Evolutionary conservation across 1,284 basidiomycete species (phyloP).

Genomic region (Heterobasidion annosum): DNA sequence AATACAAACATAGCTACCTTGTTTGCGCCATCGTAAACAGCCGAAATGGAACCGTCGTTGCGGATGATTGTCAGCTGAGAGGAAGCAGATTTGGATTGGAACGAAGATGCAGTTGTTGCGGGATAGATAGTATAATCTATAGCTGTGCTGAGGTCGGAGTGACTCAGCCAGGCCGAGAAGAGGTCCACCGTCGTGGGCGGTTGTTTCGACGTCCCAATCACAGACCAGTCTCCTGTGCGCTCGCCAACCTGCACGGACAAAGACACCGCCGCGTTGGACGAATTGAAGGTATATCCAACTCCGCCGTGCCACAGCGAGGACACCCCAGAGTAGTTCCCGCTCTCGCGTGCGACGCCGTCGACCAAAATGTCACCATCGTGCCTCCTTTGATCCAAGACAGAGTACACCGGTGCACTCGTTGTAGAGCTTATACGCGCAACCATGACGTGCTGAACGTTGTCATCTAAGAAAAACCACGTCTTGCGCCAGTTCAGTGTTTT

Average conservation of each 20-base stretch:
- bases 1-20: conserved; percentile 33
- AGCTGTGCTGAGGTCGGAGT: conserved; percentile 22
- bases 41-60: conserved; percentile 34
- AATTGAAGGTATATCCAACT: conserved; percentile 37
- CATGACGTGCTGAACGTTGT: conserved; percentile 46
- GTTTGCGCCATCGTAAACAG: conserved; percentile 28
- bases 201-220: conserved; percentile 44
- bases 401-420: conserved; percentile 35
- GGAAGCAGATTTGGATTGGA: conserved; percentile 16
- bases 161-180: conserved; percentile 47
- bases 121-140: conserved; percentile 45
- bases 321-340: conserved; percentile 22
- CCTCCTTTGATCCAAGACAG: conserved; percentile 47
- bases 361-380: conserved; percentile 29
- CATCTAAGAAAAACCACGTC: conserved; percentile 54
- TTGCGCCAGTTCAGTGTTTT: conserved; percentile 43
- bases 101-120: conserved; percentile 21
- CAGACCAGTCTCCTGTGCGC: conserved; percentile 44
- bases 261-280: conserved; percentile 15
- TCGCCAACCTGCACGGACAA: conserved; percentile 33
- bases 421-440: conserved; percentile 34
- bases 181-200: conserved; percentile 41
- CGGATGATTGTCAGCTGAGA: conserved; percentile 24
- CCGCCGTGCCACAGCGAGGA: conserved; percentile 40
- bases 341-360: conserved; percentile 22